Base-by-base conservation (phyloP, 768 basidiomycete genomes). In the Mrakia hoshinonis region DNA sequence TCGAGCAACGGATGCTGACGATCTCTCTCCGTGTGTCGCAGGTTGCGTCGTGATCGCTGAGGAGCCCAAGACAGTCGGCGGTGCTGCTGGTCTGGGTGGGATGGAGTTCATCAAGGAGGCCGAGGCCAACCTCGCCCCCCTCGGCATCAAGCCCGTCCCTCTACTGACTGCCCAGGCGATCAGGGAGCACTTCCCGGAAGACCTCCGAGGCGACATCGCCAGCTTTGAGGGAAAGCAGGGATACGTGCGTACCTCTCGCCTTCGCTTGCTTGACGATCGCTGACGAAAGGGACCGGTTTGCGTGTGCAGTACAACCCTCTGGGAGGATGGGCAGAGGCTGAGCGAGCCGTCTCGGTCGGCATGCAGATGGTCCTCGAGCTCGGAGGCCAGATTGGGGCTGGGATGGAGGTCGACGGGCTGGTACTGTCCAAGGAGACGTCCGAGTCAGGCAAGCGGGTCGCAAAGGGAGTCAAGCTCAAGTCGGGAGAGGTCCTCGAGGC, bases 261-360 rank as follows among this genome's bases (percentile, higher is more conserved):
- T 22, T 61, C 58, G 18, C 34, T 11, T 61, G 31, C 26, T 34
- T 43, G 15, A 15, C 43, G 43, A 15, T 38, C 22, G 31, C 36
- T 36, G 4, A 31, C 55, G 29, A 22, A 61, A 0, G 18, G 5
- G 11, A 22, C 36, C 5, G 15, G 15, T 26, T 18, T 15, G 12
- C 6, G 29, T 9, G 1, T 15, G 9, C 31, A 61, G 58, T 74
- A 89, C 55, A 95, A 92, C 76, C 81, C 80, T 10, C 87, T 89
- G 47, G 85, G 89, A 0, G 93, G 93, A 18, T 97, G 93, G 93
- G 91, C 85, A 2, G 83, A 88, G 76, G 91, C 93, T 1, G 82
- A 83, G 0, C 84, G 87, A 76, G 91, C 88, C 3, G 76, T 92
- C 11, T 75, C 79, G 2, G 77, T 83, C 12, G 79, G 90, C 70